Evolutionary conservation across 768 basidiomycete species (phyloP).

Genomic region (Tylopilus sp.): DNA sequence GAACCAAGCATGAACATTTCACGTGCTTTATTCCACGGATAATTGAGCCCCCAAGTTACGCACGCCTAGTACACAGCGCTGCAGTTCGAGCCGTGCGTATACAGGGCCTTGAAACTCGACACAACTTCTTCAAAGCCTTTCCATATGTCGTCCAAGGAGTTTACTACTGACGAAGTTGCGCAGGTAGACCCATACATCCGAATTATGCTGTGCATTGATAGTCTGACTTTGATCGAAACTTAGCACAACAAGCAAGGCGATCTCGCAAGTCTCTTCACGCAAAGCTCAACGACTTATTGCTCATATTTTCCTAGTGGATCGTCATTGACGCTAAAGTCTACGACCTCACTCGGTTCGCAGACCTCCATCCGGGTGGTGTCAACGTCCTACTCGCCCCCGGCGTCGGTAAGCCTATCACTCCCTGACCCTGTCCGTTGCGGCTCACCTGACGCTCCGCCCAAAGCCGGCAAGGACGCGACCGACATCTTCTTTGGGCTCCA

Average conservation of each 20-base stretch:
- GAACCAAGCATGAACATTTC: background rate
- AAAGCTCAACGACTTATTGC: background rate
- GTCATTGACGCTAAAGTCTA: slow-evolving; percentile 80
- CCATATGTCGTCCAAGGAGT: slow-evolving; percentile 32
- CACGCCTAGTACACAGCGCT: too few species aligned
- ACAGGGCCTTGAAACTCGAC: background rate
- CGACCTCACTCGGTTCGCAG: slow-evolving; percentile 74
- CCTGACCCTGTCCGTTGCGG: too few species aligned
- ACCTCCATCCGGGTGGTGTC: slow-evolving; percentile 81
- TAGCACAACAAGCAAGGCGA: slow-evolving; percentile 89
- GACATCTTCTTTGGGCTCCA: slow-evolving; percentile 84
- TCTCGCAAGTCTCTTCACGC: slow-evolving; percentile 45
- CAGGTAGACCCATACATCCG: slow-evolving; percentile 42
- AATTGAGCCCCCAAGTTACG: too few species aligned
- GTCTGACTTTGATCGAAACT: background rate
- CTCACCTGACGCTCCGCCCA: background rate
- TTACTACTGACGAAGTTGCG: slow-evolving; percentile 59
- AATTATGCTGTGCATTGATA: background rate
- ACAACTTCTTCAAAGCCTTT: background rate
- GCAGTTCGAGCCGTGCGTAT: too few species aligned
- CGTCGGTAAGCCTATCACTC: slow-evolving; percentile 50
- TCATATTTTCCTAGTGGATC: slow-evolving; percentile 57
- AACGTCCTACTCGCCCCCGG: slow-evolving; percentile 65
- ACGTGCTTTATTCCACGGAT: background rate
- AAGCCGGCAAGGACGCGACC: slow-evolving; percentile 74